These are phyloP conservation scores for Orbilia javanica DNA, from an alignment of 2,329 filamentous ascomycete genomes.

Conservation along the genomic window DNA sequence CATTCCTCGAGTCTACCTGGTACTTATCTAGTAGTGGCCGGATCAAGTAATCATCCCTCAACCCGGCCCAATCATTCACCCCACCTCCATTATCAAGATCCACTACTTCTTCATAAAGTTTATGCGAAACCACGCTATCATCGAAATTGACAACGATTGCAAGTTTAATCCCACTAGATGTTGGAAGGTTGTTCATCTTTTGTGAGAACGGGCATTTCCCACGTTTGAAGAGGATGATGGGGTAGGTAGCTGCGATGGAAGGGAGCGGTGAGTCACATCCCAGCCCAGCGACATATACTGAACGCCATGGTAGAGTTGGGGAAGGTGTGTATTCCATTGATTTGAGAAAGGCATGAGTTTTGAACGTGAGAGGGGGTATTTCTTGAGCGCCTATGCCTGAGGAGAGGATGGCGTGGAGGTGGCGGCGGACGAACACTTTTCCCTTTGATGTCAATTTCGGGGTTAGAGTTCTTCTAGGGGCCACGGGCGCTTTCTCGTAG, in stretches of 20 bases:
- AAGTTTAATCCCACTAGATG: conserved; percentile 44
- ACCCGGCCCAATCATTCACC: conserved; percentile 48
- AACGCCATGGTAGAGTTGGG: conserved; percentile 40
- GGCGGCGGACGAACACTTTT: conserved; percentile 26
- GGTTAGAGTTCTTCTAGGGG: conserved; percentile 29
- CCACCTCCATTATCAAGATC: conserved; percentile 45
- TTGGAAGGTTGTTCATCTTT: conserved; percentile 53
- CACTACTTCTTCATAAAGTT: conserved; percentile 28
- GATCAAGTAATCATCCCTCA: conserved; percentile 50
- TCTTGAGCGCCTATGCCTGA: conserved; percentile 54
- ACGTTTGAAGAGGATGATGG: conserved; percentile 54
- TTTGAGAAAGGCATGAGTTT: conserved; percentile 28
- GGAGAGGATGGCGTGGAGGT: conserved; percentile 49
- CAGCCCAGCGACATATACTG: conserved; percentile 42
- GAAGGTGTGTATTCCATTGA: conserved; percentile 47
- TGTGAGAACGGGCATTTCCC: conserved; percentile 51
- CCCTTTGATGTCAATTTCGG: conserved; percentile 28
- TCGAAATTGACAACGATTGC: conserved; percentile 56
- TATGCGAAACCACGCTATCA: conserved; percentile 24
- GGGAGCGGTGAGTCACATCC: conserved; percentile 46
- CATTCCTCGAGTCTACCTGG: conserved; percentile 52
- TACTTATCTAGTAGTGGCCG: conserved; percentile 50
- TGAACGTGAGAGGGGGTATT: conserved; percentile 12
- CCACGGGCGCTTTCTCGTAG: neutral
- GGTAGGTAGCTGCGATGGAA: conserved; percentile 41